A percentile compares a stretch with the other conserved stretches of the same genome.
Conservation (phyloP, 495 filamentous ascomycete genomes). For the Hypoxylon rickii region DNA sequence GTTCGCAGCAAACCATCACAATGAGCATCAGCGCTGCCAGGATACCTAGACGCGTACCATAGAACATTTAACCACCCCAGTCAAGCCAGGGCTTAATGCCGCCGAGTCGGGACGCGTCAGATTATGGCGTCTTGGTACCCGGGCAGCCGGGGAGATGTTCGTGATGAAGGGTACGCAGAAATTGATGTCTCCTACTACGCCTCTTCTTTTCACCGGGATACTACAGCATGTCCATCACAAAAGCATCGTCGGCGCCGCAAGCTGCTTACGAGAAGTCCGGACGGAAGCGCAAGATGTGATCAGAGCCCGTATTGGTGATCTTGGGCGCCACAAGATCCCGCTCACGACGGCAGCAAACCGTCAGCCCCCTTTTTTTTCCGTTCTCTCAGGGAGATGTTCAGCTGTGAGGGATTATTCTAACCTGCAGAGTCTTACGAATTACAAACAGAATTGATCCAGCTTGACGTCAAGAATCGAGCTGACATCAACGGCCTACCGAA, state of each 20-base stretch:
- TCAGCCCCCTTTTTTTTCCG: conserved; percentile 35
- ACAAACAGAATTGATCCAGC: not conserved
- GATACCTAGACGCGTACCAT: too few species aligned
- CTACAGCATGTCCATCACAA: conserved; percentile 1
- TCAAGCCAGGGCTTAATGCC: conserved; percentile 2
- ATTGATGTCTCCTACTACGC: conserved; percentile 3
- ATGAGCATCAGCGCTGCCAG: too few species aligned
- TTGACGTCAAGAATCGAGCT: too few species aligned
- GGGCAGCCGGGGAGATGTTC: conserved; percentile 2
- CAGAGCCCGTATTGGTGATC: conserved; percentile 18
- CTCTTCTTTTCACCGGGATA: conserved; percentile 1
- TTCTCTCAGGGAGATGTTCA: conserved; percentile 15
- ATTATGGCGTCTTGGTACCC: conserved; percentile 24
- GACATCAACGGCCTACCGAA: too few species aligned
- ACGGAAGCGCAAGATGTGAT: conserved; percentile 20
- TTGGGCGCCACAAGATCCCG: conserved; percentile 5
- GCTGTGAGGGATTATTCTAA: conserved; percentile 19
- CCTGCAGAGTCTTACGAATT: not conserved
- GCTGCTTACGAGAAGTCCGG: conserved; percentile 5
- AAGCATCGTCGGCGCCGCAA: conserved; percentile 6
- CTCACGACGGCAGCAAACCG: conserved; percentile 2
- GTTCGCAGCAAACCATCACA: conserved; percentile 4
- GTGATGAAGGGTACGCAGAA: conserved; percentile 16
- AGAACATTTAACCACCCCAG: conserved; percentile 16
- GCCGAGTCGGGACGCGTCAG: conserved; percentile 16